Base-by-base conservation (phyloP, 352 stramenopile species). In the Thraustochytrium sp. region DNA sequence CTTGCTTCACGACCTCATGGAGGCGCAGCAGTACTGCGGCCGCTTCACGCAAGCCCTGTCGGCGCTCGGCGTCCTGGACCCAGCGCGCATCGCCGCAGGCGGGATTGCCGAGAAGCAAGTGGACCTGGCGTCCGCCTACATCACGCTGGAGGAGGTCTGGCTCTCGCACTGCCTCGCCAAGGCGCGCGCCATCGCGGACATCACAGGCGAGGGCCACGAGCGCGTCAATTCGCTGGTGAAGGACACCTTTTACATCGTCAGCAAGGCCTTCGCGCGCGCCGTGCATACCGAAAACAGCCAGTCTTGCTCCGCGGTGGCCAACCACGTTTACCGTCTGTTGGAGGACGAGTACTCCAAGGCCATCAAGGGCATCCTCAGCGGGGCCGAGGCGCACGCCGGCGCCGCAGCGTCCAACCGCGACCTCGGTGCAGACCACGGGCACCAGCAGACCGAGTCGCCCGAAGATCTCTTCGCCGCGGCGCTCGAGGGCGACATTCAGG, bases 221-320 rank as follows among this genome's bases (percentile, higher is more conserved):
- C 46, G 68, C 53, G 68, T 80, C 11, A 80, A 80, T 51, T 80
- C 68, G 26, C 48, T 80, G 18, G 68, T 80, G 3, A 26, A 80
- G 46, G 44, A 80, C 37, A 80, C 68, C 29, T 80, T 80, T 48
- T 75, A 55, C 46, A 53, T 80, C 34, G 68, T 80, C 23, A 61
- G 46, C 3, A 80, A 80, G 31, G 68, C 36, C 21, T 34, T 80
- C 26, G 46, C 44, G 8, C 68, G 68, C 21, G 46, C 68, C 26
- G 42, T 80, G 16, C 13, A 80, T 34, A 80, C 68, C 44, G 68
- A 80, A 46, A 80, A 53, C 42, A 80, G 53, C 29, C 53, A 64
- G 44, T 46, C 68, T 8, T 61, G 44, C 44, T 63, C 34, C 23
- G 68, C 68, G 16, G 46, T 26, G 48, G 68, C 31, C 68, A 64